Evolutionary conservation across 2,329 filamentous ascomycete species (phyloP).

Genomic region (Furcasterigmium sp.): DNA sequence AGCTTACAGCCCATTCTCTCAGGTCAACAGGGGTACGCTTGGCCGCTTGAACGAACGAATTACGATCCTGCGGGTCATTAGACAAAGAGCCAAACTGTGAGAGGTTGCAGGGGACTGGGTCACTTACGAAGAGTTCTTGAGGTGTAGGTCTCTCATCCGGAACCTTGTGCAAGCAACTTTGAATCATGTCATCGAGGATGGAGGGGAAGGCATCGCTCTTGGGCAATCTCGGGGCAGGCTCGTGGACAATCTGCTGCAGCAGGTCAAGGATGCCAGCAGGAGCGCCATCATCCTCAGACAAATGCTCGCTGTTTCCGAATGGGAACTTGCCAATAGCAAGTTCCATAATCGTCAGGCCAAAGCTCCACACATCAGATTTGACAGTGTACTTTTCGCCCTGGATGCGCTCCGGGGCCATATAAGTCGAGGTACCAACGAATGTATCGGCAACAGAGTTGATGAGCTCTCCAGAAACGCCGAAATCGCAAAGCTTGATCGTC

Average conservation of each 20-base stretch:
- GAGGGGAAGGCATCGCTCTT: conserved; percentile 96
- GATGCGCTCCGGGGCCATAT: conserved; percentile 98
- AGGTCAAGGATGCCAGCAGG: conserved; percentile 95
- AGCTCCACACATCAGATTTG: conserved; percentile 98
- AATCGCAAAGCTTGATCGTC: conserved; percentile 95
- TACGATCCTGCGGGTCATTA: conserved; percentile 61
- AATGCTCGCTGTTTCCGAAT: conserved; percentile 70
- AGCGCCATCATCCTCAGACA: conserved; percentile 69
- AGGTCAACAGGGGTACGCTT: conserved; percentile 95
- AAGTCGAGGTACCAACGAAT: conserved; percentile 96
- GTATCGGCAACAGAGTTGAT: conserved; percentile 98
- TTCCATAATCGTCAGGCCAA: conserved; percentile 93
- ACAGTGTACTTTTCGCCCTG: conserved; percentile 96
- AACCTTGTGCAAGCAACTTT: conserved; percentile 88
- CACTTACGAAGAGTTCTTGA: conserved; percentile 80
- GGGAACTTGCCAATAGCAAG: conserved; percentile 96
- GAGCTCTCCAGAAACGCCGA: conserved; percentile 95
- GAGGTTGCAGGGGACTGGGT: neutral
- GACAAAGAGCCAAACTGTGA: conserved; percentile 6
- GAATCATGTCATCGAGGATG: conserved; percentile 94
- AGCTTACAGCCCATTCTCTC: conserved; percentile 84
- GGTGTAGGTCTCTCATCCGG: conserved; percentile 87
- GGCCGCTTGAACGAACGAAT: conserved; percentile 91
- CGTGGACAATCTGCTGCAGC: conserved; percentile 94
- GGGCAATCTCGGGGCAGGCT: conserved; percentile 86